Evolutionary conservation across 768 basidiomycete species (phyloP).

Genomic region (Leccinum longicurvipes): DNA sequence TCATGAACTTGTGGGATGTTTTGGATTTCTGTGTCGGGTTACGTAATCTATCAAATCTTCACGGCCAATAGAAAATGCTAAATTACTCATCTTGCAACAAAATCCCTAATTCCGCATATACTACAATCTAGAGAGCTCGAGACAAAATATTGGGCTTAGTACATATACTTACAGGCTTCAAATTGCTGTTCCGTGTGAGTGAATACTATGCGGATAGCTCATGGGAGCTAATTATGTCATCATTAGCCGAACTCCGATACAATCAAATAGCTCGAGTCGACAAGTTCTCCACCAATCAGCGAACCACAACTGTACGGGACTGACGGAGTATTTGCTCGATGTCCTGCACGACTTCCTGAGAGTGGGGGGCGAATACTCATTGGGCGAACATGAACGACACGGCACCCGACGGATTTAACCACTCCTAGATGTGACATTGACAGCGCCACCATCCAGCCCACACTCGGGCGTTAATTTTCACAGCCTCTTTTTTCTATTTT

Average conservation of each 20-base stretch:
- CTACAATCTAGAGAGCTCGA: no score
- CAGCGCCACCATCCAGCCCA: not conserved
- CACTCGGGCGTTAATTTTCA: not conserved
- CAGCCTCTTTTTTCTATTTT: not conserved
- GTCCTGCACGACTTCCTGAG: not conserved
- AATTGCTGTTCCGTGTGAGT: no score
- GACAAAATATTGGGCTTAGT: no score
- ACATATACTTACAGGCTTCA: no score
- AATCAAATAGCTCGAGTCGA: no score
- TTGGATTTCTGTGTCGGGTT: no score
- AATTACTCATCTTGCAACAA: no score
- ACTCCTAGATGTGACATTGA: not conserved
- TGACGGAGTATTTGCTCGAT: not conserved
- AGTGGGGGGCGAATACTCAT: not conserved
- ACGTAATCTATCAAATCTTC: no score
- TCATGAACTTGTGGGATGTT: no score
- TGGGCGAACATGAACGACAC: not conserved
- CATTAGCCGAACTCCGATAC: not conserved
- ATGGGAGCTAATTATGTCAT: not conserved
- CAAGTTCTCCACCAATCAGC: not conserved
- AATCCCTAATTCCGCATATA: no score
- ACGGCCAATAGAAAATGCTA: no score
- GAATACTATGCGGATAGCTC: no score
- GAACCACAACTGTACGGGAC: not conserved
- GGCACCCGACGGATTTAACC: not conserved